Conservation (phyloP, 2,329 filamentous ascomycete genomes). For the Penicillium sp. region DNA sequence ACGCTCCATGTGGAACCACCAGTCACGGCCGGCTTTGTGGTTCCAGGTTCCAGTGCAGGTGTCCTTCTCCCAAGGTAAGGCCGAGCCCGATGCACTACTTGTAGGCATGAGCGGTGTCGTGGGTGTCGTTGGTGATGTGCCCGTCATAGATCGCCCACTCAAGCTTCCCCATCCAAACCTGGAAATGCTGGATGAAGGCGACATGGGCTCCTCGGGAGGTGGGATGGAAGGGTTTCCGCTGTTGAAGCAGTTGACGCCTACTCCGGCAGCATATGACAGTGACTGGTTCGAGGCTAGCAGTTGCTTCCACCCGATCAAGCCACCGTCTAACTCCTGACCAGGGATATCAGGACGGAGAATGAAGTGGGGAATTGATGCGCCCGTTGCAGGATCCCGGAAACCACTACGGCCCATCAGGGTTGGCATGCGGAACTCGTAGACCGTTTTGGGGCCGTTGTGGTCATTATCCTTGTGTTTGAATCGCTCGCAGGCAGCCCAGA, state of each 20-base stretch:
- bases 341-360: conserved; percentile 36
- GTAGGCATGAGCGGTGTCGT: conserved; percentile 27
- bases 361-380: conserved; percentile 33
- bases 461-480: conserved; percentile 19
- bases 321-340: conserved; percentile 38
- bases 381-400: conserved; percentile 16
- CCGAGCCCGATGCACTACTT: conserved; percentile 21
- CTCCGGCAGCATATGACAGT: conserved; percentile 29
- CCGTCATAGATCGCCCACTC: conserved; percentile 25
- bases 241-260: conserved; percentile 28
- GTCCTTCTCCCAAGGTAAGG: conserved; percentile 35
- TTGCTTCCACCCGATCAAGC: conserved; percentile 39
- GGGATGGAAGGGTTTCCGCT: conserved; percentile 18
- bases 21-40: conserved; percentile 35
- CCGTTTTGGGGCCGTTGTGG: conserved; percentile 27
- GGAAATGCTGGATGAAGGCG: conserved; percentile 27
- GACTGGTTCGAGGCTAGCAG: conserved; percentile 36
- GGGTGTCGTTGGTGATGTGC: conserved; percentile 26
- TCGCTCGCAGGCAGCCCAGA: conserved; percentile 21
- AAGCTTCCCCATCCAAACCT: conserved; percentile 33
- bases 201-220: conserved; percentile 25
- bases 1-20: conserved; percentile 41
- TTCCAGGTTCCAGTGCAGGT: conserved; percentile 41
- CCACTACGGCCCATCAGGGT: conserved; percentile 36
- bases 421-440: conserved; percentile 37